These are phyloP conservation scores for Ganoderma multipileum DNA, from an alignment of 1,284 basidiomycete species.

Conservation along the genomic window DNA sequence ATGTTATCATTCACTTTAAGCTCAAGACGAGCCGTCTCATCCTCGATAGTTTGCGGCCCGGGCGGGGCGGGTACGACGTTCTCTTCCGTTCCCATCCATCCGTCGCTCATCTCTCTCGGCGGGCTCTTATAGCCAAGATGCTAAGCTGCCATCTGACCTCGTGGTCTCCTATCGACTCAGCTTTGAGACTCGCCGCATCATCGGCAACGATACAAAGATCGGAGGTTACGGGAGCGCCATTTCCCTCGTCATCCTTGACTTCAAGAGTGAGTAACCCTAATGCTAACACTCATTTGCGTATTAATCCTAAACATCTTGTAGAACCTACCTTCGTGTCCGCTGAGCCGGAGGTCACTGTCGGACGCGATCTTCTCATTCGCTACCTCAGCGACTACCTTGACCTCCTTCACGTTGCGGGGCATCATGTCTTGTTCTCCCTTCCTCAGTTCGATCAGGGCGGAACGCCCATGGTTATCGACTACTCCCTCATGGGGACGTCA, in stretches of 20 bases:
- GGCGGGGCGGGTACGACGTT: conserved; percentile 3
- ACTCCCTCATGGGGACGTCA: conserved; percentile 28
- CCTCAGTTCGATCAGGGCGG: conserved; percentile 40
- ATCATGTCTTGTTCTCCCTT: conserved; percentile 41
- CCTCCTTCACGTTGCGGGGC: conserved; percentile 37
- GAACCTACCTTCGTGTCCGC: conserved; percentile 5
- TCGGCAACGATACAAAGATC: conserved; percentile 32
- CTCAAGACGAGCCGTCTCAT: conserved; percentile 30
- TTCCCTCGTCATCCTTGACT: conserved; percentile 25
- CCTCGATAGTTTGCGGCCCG: not conserved
- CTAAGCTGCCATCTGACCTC: conserved; percentile 15
- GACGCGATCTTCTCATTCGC: conserved; percentile 25
- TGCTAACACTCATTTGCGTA: not conserved
- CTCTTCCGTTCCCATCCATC: not conserved
- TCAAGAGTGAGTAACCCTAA: conserved; percentile 15
- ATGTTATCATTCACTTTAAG: conserved; percentile 33
- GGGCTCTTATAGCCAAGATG: conserved; percentile 9
- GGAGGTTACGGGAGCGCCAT: conserved; percentile 31
- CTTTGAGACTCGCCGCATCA: conserved; percentile 29
- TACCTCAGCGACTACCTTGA: conserved; percentile 36
- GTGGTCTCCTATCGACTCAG: conserved; percentile 32
- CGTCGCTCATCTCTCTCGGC: too few relatives aligned
- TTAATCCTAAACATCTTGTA: conserved; percentile 13
- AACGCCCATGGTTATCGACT: conserved; percentile 34
- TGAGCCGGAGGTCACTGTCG: conserved; percentile 18